Conservation (phyloP, 441 rosid genomes). For the Populus hybrid region DNA sequence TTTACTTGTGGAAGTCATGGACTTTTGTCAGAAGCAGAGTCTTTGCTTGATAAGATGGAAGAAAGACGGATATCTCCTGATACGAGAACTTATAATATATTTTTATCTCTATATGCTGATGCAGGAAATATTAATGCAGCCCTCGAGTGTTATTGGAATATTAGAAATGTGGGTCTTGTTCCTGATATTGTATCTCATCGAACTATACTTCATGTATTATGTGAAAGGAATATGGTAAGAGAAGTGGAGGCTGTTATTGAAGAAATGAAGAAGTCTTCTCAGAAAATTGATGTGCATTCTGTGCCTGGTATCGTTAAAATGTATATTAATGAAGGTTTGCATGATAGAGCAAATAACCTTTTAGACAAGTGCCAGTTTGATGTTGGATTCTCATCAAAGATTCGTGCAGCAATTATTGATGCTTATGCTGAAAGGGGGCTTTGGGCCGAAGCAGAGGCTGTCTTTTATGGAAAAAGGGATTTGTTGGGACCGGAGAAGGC, state of each 20-base stretch:
- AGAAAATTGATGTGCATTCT: slow-evolving; percentile 61
- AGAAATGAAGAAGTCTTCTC: slow-evolving; percentile 51
- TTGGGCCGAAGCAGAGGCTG: slow-evolving; percentile 78
- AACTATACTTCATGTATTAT: slow-evolving; percentile 69
- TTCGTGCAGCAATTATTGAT: slow-evolving; percentile 69
- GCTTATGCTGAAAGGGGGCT: slow-evolving; percentile 72
- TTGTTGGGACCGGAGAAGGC: slow-evolving; percentile 44
- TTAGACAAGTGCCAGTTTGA: slow-evolving; percentile 45
- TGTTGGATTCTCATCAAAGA: slow-evolving; percentile 48
- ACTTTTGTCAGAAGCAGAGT: slow-evolving; percentile 64
- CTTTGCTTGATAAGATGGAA: slow-evolving; percentile 73
- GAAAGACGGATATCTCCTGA: slow-evolving; percentile 64
- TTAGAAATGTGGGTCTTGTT: slow-evolving; percentile 64
- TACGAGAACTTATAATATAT: slow-evolving; percentile 72
- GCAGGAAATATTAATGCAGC: slow-evolving; percentile 66
- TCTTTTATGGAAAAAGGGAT: slow-evolving; percentile 54
- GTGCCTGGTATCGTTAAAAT: slow-evolving; percentile 65
- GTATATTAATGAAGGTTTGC: slow-evolving; percentile 55
- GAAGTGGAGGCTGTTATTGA: slow-evolving; percentile 60
- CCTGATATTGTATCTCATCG: slow-evolving; percentile 71
- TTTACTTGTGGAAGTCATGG: slow-evolving; percentile 85
- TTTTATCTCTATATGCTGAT: slow-evolving; percentile 69
- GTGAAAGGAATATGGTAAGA: slow-evolving; percentile 61
- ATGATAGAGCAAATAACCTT: slow-evolving; percentile 43
- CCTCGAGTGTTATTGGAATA: slow-evolving; percentile 53